These are phyloP conservation scores for Ophiostoma tasmaniense DNA, from an alignment of 2,329 filamentous ascomycete genomes.

Conservation along the genomic window DNA sequence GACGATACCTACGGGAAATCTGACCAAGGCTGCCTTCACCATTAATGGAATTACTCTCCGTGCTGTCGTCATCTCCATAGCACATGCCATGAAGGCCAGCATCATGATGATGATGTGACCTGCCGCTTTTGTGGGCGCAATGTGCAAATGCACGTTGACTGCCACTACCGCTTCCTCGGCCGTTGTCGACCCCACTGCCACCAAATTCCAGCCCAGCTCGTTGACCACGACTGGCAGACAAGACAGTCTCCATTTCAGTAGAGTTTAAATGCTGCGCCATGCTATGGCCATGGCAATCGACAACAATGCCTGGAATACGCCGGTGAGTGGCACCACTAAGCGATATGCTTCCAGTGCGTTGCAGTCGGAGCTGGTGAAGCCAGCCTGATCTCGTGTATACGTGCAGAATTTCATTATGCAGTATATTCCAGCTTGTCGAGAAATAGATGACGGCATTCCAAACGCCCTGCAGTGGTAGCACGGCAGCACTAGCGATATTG, in stretches of 20 bases:
- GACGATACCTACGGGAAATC: not conserved
- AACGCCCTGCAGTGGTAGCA: conserved; percentile 68
- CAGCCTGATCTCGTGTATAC: not conserved
- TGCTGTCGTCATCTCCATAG: conserved; percentile 9
- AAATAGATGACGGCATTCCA: conserved; percentile 77
- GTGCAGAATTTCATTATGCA: conserved; percentile 25
- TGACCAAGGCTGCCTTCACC: not conserved
- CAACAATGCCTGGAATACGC: not conserved
- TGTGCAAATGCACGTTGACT: not conserved
- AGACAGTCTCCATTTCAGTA: not conserved
- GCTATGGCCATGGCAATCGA: not conserved
- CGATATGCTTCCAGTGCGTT: not conserved
- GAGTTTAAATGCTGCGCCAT: not conserved
- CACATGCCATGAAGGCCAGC: not conserved
- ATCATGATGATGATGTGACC: not conserved
- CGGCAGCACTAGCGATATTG: conserved; percentile 60
- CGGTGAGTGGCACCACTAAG: not conserved
- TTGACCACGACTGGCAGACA: not conserved
- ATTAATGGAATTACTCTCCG: conserved; percentile 9
- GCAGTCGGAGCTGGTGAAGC: not conserved
- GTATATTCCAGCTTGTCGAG: conserved; percentile 46
- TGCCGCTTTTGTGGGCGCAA: not conserved
- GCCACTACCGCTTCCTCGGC: not conserved
- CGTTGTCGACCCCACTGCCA: not conserved
- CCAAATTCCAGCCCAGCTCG: not conserved